Percentiles rank a stretch among this genome's conserved stretches.
These are phyloP conservation scores for Boletus vinaceobasis DNA, from an alignment of 768 basidiomycete species.

Conservation along the genomic window DNA sequence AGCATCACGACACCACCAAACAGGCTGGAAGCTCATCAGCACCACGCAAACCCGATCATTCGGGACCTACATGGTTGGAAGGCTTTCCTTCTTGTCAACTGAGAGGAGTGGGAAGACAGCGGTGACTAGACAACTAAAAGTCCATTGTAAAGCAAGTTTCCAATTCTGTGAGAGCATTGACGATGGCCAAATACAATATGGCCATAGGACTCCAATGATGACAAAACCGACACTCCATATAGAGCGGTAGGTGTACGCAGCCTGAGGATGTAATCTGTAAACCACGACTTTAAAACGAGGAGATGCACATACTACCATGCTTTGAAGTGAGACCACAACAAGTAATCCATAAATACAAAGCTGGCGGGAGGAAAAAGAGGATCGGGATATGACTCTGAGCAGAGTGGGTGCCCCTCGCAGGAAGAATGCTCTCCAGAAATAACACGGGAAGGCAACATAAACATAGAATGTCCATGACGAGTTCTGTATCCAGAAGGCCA, in stretches of 20 bases:
- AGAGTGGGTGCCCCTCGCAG: slow-evolving; percentile 22
- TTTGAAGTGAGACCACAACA: slow-evolving; percentile 47
- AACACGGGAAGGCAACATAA: slow-evolving; percentile 72
- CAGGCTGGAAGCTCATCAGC: slow-evolving; percentile 33
- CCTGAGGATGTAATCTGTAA: slow-evolving; percentile 34
- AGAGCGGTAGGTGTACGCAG: slow-evolving; percentile 65
- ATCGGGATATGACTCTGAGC: slow-evolving; percentile 9
- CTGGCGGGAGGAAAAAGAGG: slow-evolving; percentile 22
- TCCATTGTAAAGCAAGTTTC: slow-evolving; percentile 42
- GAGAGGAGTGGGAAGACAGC: slow-evolving; percentile 68
- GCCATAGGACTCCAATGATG: slow-evolving; percentile 64
- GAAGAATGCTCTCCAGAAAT: slow-evolving; percentile 66
- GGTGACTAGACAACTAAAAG: slow-evolving; percentile 46
- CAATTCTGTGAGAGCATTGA: slow-evolving; percentile 25
- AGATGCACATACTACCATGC: slow-evolving; percentile 64
- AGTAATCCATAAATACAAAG: slow-evolving; percentile 29
- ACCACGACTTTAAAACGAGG: neutral
- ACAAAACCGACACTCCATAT: slow-evolving; percentile 71
- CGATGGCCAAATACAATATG: slow-evolving; percentile 48
- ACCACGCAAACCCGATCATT: neutral
- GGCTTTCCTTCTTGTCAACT: slow-evolving; percentile 68
- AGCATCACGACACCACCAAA: slow-evolving; percentile 48
- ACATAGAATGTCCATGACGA: slow-evolving; percentile 73
- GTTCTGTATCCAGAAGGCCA: slow-evolving; percentile 55
- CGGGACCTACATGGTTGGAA: slow-evolving; percentile 53